phyloP scores from a whole-genome alignment of 306 rosid species.

The Citrullus colocynthis region DNA sequence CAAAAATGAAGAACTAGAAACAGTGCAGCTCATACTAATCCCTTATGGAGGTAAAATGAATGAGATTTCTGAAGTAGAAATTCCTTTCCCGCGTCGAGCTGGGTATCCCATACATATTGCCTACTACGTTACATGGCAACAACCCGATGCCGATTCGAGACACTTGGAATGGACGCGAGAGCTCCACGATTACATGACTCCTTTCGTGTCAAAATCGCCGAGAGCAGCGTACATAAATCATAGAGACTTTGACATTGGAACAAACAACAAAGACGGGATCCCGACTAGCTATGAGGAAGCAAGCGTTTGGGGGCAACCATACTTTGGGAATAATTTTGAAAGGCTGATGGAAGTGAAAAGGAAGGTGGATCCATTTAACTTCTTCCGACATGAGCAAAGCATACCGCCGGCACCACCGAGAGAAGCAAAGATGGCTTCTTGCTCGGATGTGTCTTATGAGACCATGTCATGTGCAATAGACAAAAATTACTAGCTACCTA shows the following conservation, averaged over 20 bases:
- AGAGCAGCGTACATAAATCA: background rate
- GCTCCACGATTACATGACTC: background rate
- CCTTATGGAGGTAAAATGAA: conserved; percentile 74
- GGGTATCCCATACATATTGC: conserved; percentile 50
- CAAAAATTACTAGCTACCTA: background rate
- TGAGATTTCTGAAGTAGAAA: conserved; percentile 35
- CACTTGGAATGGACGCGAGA: background rate
- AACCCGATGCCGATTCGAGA: conserved; percentile 19
- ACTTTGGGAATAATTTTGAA: background rate
- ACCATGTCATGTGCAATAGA: background rate
- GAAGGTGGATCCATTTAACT: background rate
- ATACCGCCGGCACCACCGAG: background rate
- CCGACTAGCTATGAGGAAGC: background rate
- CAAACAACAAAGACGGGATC: background rate
- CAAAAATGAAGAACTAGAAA: conserved; percentile 19
- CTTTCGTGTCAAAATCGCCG: background rate
- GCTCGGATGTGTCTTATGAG: background rate
- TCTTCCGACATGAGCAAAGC: background rate
- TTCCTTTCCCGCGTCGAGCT: conserved; percentile 57
- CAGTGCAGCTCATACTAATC: conserved; percentile 30
- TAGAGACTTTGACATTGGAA: background rate
- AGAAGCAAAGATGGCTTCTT: background rate
- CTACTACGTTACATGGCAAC: conserved; percentile 35
- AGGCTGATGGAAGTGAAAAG: background rate
- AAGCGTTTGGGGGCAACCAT: background rate